Conservation (phyloP, 495 filamentous ascomycete genomes). For the Immersiella caudata region DNA sequence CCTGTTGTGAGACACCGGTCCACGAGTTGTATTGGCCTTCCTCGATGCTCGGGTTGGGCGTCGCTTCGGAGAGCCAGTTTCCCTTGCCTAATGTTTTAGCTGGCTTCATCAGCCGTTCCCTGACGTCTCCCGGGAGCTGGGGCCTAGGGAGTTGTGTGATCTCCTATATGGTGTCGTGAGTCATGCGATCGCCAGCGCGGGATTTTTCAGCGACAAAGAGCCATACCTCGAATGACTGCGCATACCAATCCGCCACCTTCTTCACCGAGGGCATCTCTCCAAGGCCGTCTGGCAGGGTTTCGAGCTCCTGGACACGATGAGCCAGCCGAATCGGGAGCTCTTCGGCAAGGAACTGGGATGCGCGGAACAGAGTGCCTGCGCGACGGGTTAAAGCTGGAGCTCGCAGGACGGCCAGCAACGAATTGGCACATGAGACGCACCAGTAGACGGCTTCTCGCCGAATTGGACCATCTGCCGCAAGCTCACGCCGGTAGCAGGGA, state of each 20-base stretch:
- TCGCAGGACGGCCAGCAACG: constrained; percentile 24
- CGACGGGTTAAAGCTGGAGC: constrained; percentile 5
- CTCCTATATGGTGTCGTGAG: constrained; percentile 60
- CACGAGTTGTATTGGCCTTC: constrained; percentile 86
- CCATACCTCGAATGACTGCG: constrained; percentile 95
- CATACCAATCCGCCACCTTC: constrained; percentile 96
- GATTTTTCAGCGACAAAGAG: constrained; percentile 12
- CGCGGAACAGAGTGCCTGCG: constrained; percentile 90
- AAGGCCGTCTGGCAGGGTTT: constrained; percentile 90
- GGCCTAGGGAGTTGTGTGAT: constrained; percentile 84
- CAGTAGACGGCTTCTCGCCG: constrained; percentile 84
- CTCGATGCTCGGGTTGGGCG: constrained; percentile 84
- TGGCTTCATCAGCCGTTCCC: constrained; percentile 75
- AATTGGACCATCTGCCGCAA: constrained; percentile 99
- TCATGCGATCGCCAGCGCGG: constrained; percentile 23
- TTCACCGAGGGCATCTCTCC: constrained; percentile 98
- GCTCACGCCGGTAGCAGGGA: constrained; percentile 95
- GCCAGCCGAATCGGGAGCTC: constrained; percentile 96
- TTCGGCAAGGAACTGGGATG: constrained; percentile 97
- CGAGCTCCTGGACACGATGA: constrained; percentile 92
- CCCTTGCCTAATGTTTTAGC: constrained; percentile 60
- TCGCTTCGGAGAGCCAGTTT: constrained; percentile 76
- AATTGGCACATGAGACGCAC: constrained; percentile 50
- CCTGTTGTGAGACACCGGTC: constrained; percentile 43
- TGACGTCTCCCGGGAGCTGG: constrained; percentile 72